Conservation (phyloP, 495 filamentous ascomycete species). For the Xylaria bambusicola region DNA sequence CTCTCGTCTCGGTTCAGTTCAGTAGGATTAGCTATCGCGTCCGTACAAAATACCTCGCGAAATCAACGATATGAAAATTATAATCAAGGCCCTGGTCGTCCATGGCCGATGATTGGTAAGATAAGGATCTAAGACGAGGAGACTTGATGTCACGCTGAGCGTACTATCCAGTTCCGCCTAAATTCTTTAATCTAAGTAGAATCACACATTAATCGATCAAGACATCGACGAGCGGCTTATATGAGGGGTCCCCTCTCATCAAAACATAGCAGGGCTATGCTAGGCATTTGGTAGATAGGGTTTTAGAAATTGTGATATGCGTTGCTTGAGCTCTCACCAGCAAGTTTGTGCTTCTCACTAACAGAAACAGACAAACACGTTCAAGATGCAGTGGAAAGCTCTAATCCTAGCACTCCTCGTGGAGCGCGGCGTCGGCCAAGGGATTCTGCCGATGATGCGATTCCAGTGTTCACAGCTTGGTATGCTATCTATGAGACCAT, state of each 20-base stretch:
- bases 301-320: slow-evolving; percentile 13
- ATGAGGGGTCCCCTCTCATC: background rate
- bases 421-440: slow-evolving; percentile 33
- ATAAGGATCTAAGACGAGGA: slow-evolving; percentile 19
- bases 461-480: slow-evolving; percentile 46
- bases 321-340: slow-evolving; percentile 7
- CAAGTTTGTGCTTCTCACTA: slow-evolving; percentile 23
- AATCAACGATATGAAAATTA: background rate
- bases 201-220: slow-evolving; percentile 31
- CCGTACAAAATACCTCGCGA: too few relatives aligned
- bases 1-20: background rate
- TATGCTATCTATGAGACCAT: too few relatives aligned
- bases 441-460: slow-evolving; percentile 36
- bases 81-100: background rate
- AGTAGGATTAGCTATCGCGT: too few relatives aligned
- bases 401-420: slow-evolving; percentile 37
- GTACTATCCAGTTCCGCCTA: slow-evolving; percentile 32
- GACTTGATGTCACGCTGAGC: slow-evolving; percentile 16
- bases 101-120: slow-evolving; percentile 23
- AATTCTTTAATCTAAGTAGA: slow-evolving; percentile 38
- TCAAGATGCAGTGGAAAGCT: slow-evolving; percentile 42
- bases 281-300: slow-evolving; percentile 25
- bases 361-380: slow-evolving; percentile 18
- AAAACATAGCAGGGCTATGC: background rate
- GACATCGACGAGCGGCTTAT: slow-evolving; percentile 31